Evolutionary conservation across 2,329 filamentous ascomycete genomes (phyloP), one percentile per base, ranked within the genome.

Genomic region (Calonectria leucothoes): DNA sequence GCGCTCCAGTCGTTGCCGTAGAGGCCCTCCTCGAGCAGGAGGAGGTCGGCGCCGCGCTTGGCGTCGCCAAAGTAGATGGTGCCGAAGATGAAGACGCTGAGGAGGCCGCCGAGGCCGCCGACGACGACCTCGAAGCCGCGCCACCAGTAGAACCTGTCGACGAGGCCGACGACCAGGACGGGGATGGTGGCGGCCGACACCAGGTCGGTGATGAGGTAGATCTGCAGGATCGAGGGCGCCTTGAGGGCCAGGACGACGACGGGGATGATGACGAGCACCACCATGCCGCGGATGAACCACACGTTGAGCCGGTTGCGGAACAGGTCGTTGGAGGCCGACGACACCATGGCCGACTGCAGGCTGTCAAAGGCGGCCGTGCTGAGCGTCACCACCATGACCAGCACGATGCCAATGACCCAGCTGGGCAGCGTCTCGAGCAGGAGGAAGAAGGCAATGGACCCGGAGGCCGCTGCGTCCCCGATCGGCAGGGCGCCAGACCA

Each of bases 21-120:
- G 25, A 97, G 87, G 0, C 94, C 94, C 76, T 93, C 88, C 81
- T 94, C 89, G 15, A 97, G 85, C 31, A 96, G 86, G 64, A 97
- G 89, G 69, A 97, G 89, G 71, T 93, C 88, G 1, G 89, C 93
- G 6, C 93, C 94, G 8, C 88, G 80, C 67, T 87, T 82, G 1
- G 90, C 92, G 80, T 92, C 89, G 59, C 92, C 93, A 81, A 94
- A 96, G 86, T 96, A 97, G 74, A 95, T 90, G 17, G 93, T 88
- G 6, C 94, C 94, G 77, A 96, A 97, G 79, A 96, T 88, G 86
- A 96, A 97, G 74, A 97, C 93, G 14, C 93, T 93, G 27, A 97
- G 83, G 67, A 97, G 91, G 23, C 94, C 94, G 12, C 94, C 94
- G 0, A 96, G 87, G 0, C 94, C 93, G 69, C 94, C 94, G 35